Evolutionary conservation across 805 yeast species (phyloP), one percentile per base, ranked within the genome.

Genomic region (Wickerhamiella allomyrinae): DNA sequence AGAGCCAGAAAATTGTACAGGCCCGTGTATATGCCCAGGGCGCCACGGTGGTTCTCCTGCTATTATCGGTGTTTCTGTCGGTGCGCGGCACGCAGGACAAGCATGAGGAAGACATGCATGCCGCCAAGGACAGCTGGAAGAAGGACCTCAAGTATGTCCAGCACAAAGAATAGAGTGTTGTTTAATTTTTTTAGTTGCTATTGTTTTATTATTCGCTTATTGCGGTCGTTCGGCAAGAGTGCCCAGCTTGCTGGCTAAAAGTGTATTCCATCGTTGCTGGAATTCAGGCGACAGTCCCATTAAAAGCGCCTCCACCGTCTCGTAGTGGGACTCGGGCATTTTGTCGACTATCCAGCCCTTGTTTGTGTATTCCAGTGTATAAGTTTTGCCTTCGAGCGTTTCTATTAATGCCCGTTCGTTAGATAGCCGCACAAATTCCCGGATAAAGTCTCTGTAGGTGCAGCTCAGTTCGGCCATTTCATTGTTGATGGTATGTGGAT

Each of bases 11-110:
- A 60, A 74, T 82, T 39, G 91, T 81, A 22, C 87, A 80, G 60
- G 94, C 93, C 24, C 79, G 94, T 74, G 84, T 84, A 77, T 84
- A 83, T 57, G 94, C 94, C 7, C 94, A 85, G 62, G 84, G 80
- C 49, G 62, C 80, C 42, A 81, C 94, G 1, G 87, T 85, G 39
- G 71, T 71, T 10, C 65, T 84, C 51, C 66, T 84, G 49, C 61
- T 84, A 42, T 82, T 75, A 14, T 43, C 57, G 7, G 55, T 54
- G 20, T 23, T 52, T 20, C 40, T 54, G 7, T 46, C 54, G 34
- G 57, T 50, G 2, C 31, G 41, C 14, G 41, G 22, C 15, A 20
- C 34, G 35, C 20, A 34, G 37, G 29, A 39, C 5, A 37, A 42
- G 42, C 31, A 39, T 38, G 39, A 37, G 24, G 41, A 41, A 41